Evolutionary conservation across 2,329 filamentous ascomycete genomes (phyloP).

Genomic region (Botrytis galanthina): DNA sequence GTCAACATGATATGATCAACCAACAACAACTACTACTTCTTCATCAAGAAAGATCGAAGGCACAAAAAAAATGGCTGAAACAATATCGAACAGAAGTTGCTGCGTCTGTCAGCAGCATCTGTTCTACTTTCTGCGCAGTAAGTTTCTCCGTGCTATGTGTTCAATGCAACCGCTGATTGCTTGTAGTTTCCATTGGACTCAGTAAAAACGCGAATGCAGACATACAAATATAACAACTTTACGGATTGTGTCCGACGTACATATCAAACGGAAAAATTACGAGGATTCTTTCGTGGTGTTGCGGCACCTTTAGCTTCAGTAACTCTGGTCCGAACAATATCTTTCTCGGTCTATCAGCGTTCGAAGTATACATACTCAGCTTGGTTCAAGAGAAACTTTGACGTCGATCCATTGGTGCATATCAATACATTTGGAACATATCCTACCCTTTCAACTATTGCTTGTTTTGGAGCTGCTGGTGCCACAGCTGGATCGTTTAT

Average conservation of each 20-base stretch:
- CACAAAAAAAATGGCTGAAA: conserved; percentile 60
- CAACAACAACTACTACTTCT: conserved; percentile 22
- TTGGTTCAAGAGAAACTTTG: conserved; percentile 65
- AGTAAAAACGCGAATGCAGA: conserved; percentile 87
- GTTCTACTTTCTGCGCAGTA: conserved; percentile 73
- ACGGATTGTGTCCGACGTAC: conserved; percentile 72
- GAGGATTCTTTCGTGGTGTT: conserved; percentile 80
- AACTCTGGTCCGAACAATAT: conserved; percentile 73
- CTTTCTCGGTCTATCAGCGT: conserved; percentile 76
- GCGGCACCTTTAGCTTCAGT: conserved; percentile 78
- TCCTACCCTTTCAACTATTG: conserved; percentile 69
- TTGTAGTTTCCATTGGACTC: conserved; percentile 74
- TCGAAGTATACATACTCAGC: conserved; percentile 71
- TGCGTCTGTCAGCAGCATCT: conserved; percentile 71
- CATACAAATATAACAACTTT: conserved; percentile 75
- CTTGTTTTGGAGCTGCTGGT: conserved; percentile 75
- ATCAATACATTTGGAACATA: conserved; percentile 69
- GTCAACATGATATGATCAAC: conserved; percentile 31
- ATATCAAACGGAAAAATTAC: conserved; percentile 68
- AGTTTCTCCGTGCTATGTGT: conserved; percentile 29
- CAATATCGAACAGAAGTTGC: conserved; percentile 78
- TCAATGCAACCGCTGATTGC: conserved; percentile 15
- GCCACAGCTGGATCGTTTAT: conserved; percentile 78
- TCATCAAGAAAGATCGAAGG: conserved; percentile 23
- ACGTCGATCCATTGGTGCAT: conserved; percentile 68